A percentile compares a stretch with the other conserved stretches of the same genome.
phyloP scores from a whole-genome alignment of 2,329 filamentous ascomycete species.

The Aspergillus sp. region DNA sequence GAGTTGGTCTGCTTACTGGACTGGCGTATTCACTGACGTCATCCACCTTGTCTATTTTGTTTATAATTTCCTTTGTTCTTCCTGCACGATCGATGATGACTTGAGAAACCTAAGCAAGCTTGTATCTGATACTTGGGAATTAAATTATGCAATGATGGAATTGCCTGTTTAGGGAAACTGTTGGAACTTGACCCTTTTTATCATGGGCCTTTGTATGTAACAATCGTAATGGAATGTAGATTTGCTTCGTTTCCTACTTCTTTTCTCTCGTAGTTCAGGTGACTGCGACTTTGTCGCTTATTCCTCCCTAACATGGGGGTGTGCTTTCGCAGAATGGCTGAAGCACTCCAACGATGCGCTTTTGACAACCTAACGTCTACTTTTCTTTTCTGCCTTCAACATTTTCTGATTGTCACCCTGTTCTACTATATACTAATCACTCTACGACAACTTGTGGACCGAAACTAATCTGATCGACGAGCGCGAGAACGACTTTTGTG shows the following conservation, averaged over 20 bases:
- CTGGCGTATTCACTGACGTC: neutral
- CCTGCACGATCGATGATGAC: conserved; percentile 20
- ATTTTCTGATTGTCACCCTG: too few relatives aligned
- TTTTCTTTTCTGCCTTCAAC: too few relatives aligned
- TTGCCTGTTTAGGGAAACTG: conserved; percentile 15
- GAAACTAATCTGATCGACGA: too few relatives aligned
- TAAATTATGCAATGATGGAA: conserved; percentile 19
- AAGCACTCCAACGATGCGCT: too few relatives aligned
- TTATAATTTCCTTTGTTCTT: conserved; percentile 6
- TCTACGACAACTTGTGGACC: too few relatives aligned
- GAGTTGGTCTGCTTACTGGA: neutral
- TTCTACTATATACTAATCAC: too few relatives aligned
- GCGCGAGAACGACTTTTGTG: too few relatives aligned
- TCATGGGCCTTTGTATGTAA: conserved; percentile 21
- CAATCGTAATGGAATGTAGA: conserved; percentile 20
- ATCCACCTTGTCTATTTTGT: conserved; percentile 4
- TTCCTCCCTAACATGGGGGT: too few relatives aligned
- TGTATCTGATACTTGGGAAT: conserved; percentile 17
- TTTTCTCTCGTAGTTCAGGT: neutral
- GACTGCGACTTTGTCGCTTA: neutral
- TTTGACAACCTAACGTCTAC: too few relatives aligned
- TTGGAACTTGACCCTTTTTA: conserved; percentile 14
- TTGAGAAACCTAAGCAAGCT: conserved; percentile 11
- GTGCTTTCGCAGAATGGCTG: too few relatives aligned
- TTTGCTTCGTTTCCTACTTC: conserved; percentile 6